Evolutionary conservation across 2,329 filamentous ascomycete genomes (phyloP).

Genomic region (Dryadomyces sulphureus): DNA sequence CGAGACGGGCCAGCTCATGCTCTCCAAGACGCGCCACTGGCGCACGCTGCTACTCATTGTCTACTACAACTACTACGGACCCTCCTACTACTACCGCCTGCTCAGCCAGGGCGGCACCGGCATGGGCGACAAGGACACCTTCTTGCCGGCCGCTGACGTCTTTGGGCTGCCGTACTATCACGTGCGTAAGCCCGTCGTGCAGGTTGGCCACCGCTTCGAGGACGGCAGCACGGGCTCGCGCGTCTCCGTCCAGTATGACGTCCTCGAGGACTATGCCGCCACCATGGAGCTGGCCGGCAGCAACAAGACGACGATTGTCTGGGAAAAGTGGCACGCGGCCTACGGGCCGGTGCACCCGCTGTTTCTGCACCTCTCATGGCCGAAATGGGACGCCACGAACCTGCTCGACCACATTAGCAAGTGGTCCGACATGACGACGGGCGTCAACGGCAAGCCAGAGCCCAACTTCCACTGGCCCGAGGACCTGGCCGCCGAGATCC

Average conservation of each 20-base stretch:
- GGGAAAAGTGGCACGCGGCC: conserved; percentile 1
- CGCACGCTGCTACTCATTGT: conserved; percentile 30
- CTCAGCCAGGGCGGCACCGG: conserved; percentile 27
- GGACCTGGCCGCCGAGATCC: conserved; percentile 13
- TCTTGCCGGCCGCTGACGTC: conserved; percentile 25
- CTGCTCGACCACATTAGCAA: conserved; percentile 12
- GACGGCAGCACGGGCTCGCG: conserved; percentile 12
- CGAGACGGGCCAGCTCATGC: conserved; percentile 32
- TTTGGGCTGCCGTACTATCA: conserved; percentile 24
- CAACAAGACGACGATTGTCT: not conserved
- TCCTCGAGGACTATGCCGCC: conserved; percentile 14
- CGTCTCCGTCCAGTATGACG: conserved; percentile 17
- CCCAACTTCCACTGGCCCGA: conserved; percentile 16
- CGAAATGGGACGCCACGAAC: conserved; percentile 19
- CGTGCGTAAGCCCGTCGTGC: conserved; percentile 17
- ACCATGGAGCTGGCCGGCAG: not conserved
- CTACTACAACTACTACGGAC: conserved; percentile 42
- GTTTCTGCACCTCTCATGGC: conserved; percentile 21
- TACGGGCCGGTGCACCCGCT: conserved; percentile 12
- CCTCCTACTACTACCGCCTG: conserved; percentile 32
- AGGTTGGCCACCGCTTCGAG: conserved; percentile 19
- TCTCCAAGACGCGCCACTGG: conserved; percentile 30
- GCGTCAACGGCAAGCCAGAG: conserved; percentile 13
- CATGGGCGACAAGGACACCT: conserved; percentile 34
- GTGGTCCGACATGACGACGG: conserved; percentile 11